Percentiles rank a stretch among this genome's conserved stretches.
phyloP scores from a whole-genome alignment of 768 basidiomycete species.

The Megacollybia marginata region DNA sequence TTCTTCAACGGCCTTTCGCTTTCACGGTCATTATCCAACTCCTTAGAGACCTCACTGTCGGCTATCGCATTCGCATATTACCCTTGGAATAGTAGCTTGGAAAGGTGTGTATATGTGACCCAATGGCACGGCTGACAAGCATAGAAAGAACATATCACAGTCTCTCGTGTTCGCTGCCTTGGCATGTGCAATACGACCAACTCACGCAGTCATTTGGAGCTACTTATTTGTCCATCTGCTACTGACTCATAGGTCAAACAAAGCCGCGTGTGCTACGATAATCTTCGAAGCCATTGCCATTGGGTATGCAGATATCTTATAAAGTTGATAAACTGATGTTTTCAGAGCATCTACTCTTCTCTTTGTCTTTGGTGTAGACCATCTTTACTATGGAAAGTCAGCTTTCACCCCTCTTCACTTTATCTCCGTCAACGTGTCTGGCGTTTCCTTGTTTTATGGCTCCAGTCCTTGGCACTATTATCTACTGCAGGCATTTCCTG shows the following conservation, averaged over 20 bases:
- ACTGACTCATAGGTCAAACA: slow-evolving; percentile 39
- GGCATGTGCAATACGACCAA: slow-evolving; percentile 81
- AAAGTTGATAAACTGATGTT: slow-evolving; percentile 11
- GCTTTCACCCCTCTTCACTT: slow-evolving; percentile 82
- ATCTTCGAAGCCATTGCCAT: slow-evolving; percentile 30
- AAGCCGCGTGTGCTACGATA: slow-evolving; percentile 21
- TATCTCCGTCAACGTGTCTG: slow-evolving; percentile 71
- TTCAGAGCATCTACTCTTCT: slow-evolving; percentile 15
- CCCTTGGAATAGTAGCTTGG: slow-evolving; percentile 51
- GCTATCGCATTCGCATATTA: slow-evolving; percentile 71
- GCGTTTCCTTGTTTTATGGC: slow-evolving; percentile 91
- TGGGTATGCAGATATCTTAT: slow-evolving; percentile 33
- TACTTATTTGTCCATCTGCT: slow-evolving; percentile 56
- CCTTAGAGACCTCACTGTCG: slow-evolving; percentile 82
- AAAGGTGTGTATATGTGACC: background rate
- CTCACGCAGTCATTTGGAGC: slow-evolving; percentile 81
- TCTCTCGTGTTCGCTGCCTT: slow-evolving; percentile 60
- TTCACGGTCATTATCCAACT: slow-evolving; percentile 88
- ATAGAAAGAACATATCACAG: slow-evolving; percentile 11
- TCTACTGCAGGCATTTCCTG: slow-evolving; percentile 75
- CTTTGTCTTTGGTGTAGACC: slow-evolving; percentile 48
- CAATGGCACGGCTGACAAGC: background rate
- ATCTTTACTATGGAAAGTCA: slow-evolving; percentile 55
- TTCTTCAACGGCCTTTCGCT: slow-evolving; percentile 83
- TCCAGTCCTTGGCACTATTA: slow-evolving; percentile 85